A percentile compares a stretch with the other conserved stretches of the same genome.
These are phyloP conservation scores for Thielaviopsis punctulata DNA, from an alignment of 2,329 filamentous ascomycete genomes.

Conservation along the genomic window DNA sequence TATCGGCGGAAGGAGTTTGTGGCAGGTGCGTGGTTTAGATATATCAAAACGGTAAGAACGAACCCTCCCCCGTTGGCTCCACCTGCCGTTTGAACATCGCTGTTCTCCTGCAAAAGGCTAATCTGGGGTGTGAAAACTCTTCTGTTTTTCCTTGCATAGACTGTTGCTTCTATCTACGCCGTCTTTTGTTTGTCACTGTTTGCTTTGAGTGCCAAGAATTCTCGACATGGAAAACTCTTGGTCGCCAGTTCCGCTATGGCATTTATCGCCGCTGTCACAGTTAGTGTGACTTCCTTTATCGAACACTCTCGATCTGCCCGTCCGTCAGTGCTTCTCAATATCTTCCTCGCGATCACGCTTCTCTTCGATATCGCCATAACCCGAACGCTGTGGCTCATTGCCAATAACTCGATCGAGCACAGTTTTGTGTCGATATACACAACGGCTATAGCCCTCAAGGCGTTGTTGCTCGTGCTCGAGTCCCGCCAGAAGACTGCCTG, in stretches of 20 bases:
- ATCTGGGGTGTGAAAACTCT: neutral
- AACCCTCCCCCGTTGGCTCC: neutral
- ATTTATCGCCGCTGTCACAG: slow-evolving; percentile 17
- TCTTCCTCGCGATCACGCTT: slow-evolving; percentile 25
- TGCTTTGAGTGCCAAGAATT: slow-evolving; percentile 15
- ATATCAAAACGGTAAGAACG: slow-evolving; percentile 18
- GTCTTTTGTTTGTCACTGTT: slow-evolving; percentile 20
- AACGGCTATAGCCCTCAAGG: slow-evolving; percentile 20
- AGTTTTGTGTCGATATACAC: slow-evolving; percentile 21
- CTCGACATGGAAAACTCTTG: slow-evolving; percentile 12
- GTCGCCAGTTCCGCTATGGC: slow-evolving; percentile 19
- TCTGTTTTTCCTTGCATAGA: slow-evolving; percentile 12
- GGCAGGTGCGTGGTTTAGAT: slow-evolving; percentile 19
- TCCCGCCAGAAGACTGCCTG: slow-evolving; percentile 22
- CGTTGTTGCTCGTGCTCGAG: slow-evolving; percentile 22
- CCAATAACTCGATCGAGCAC: slow-evolving; percentile 8
- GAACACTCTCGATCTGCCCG: slow-evolving; percentile 23
- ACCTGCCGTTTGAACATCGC: neutral
- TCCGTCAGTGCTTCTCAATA: slow-evolving; percentile 27
- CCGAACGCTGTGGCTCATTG: slow-evolving; percentile 26
- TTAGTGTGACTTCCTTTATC: slow-evolving; percentile 18
- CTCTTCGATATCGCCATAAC: slow-evolving; percentile 27
- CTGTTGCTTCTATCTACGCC: slow-evolving; percentile 15
- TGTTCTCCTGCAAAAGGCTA: neutral
- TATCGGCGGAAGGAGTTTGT: slow-evolving; percentile 19